Base-by-base conservation (phyloP, 331 rosid genomes). In the Malus hybrid region DNA sequence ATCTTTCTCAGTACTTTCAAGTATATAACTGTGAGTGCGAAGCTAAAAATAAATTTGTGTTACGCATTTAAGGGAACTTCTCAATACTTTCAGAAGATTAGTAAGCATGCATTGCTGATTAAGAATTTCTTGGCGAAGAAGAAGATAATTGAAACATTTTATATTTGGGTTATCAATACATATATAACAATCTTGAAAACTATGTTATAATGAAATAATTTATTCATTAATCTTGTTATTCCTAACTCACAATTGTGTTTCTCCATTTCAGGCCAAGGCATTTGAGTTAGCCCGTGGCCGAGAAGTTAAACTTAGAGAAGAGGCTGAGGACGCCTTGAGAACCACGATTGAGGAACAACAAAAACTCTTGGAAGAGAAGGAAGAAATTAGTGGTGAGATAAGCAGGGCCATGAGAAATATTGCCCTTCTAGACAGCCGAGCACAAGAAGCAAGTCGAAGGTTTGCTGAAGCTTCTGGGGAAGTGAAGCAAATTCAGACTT, bases 401-500 rank as follows among this genome's bases (percentile, higher is more conserved):
- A 86, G 79, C 79, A 89, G 80, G 79, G 86, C 94, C 72, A 77
- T 80, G 90, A 89, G 88, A 86, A 91, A 74, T 83, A 79, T 88
- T 75, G 86, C 93, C 50, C 90, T 89, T 63, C 83, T 89, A 72
- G 96, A 89, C 77, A 89, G 77, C 74, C 90, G 63, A 18, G 82
- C 75, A 15, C 88, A 80, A 75, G 97, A 89, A 84, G 88, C 95
- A 78, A 85, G 70, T 63, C 87, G 79, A 58, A 87, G 90, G 86
- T 85, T 66, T 26, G 89, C 84, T 63, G 97, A 89, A 86, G 93
- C 88, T 75, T 66, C 84, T 34, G 85, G 79, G 62, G 97, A 91
- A 75, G 84, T 87, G 70, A 79, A 76, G 75, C 68, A 85, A 70
- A 86, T 93, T 84, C 91, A 89, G 78, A 86, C 88, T 71, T 91